Evolutionary conservation across 805 yeast species (phyloP).

Genomic region (Saitoella complicata): DNA sequence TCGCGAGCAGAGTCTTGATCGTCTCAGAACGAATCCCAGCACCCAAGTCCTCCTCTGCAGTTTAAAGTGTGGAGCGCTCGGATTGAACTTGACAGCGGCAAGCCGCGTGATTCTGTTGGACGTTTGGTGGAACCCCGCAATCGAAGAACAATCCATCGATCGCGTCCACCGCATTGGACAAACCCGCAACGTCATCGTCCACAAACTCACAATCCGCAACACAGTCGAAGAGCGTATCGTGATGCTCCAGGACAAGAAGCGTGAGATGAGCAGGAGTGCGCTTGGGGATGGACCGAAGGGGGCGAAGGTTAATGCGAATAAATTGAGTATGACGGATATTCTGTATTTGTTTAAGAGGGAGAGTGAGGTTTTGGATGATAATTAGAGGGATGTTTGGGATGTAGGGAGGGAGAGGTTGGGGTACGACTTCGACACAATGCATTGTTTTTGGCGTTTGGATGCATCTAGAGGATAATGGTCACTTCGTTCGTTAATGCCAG

Average conservation of each 20-base stretch:
- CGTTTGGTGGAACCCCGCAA: conserved; percentile 39
- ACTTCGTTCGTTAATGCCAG: too few relatives aligned
- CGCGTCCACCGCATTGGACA: conserved; percentile 37
- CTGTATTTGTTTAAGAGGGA: conserved; percentile 13
- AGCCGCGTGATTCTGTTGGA: conserved; percentile 28
- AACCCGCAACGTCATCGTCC: conserved; percentile 27
- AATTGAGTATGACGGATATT: conserved; percentile 16
- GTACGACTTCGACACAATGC: too few relatives aligned
- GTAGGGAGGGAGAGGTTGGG: too few relatives aligned
- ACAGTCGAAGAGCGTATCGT: conserved; percentile 49
- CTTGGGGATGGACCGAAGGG: conserved; percentile 40
- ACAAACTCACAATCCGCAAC: conserved; percentile 25
- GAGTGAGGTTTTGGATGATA: background rate
- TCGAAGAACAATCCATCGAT: conserved; percentile 36
- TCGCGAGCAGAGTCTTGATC: conserved; percentile 46
- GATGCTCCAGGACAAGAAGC: conserved; percentile 62
- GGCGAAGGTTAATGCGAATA: conserved; percentile 10
- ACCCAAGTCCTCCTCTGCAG: conserved; percentile 39
- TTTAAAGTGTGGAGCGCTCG: conserved; percentile 29
- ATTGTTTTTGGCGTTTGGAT: too few relatives aligned
- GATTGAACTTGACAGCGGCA: conserved; percentile 29
- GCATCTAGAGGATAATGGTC: too few relatives aligned
- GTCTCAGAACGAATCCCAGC: conserved; percentile 42
- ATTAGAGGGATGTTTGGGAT: too few relatives aligned
- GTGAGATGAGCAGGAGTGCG: conserved; percentile 65